Evolutionary conservation across 768 basidiomycete species (phyloP).

Genomic region (Tylopilus sp.): DNA sequence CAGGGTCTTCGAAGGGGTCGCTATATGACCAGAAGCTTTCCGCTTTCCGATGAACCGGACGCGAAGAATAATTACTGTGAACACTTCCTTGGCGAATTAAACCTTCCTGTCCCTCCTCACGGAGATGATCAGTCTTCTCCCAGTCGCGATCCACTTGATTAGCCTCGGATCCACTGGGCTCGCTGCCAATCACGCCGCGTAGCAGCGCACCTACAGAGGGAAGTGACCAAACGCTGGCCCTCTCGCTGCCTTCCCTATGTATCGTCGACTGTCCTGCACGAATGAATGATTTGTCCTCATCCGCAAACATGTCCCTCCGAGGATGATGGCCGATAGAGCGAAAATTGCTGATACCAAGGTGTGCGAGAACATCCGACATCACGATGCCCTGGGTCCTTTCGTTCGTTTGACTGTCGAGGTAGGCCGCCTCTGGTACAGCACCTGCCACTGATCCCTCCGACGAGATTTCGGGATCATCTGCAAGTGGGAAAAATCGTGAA

Average conservation of each 20-base stretch:
- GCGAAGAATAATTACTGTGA: conserved; percentile 5
- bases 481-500: conserved; percentile 18
- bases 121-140: conserved; percentile 18
- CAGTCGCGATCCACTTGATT: conserved; percentile 14
- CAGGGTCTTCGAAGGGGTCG: conserved; percentile 42
- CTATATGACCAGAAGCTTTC: conserved; percentile 35
- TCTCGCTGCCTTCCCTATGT: conserved; percentile 39
- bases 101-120: conserved; percentile 14
- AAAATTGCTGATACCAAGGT: conserved; percentile 21
- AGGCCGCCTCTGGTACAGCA: conserved; percentile 4
- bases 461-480: conserved; percentile 17
- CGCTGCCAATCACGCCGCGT: conserved; percentile 27
- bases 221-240: conserved; percentile 52
- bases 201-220: conserved; percentile 35
- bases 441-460: conserved; percentile 6
- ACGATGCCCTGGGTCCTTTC: not conserved
- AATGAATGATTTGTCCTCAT: conserved; percentile 63
- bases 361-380: conserved; percentile 20
- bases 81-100: conserved; percentile 20
- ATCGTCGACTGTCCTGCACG: conserved; percentile 13
- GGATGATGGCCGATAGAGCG: conserved; percentile 12
- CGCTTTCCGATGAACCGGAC: conserved; percentile 10
- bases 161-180: conserved; percentile 23
- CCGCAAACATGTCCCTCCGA: conserved; percentile 72
- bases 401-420: conserved; percentile 1